Percentiles rank a stretch among this genome's conserved stretches.
Conservation (phyloP, 148 eudicot genomes). For the Rhododendron molle region DNA sequence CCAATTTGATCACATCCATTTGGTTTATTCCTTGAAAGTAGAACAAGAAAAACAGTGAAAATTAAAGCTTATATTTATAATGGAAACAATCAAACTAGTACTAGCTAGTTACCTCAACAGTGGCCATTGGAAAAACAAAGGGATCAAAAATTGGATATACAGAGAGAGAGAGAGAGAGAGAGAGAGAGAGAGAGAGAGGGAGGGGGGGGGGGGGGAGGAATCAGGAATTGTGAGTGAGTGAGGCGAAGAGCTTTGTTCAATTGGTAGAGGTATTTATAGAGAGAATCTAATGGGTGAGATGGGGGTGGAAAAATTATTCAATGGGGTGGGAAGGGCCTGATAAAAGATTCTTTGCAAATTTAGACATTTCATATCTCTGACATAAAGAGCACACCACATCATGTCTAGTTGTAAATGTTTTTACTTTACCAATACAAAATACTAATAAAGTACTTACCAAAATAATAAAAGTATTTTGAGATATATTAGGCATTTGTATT, state of each 20-base stretch:
- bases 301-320: background rate
- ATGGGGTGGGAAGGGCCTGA: background rate
- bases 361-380: conserved; percentile 33
- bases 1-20: background rate
- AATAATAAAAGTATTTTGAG: background rate
- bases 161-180: background rate
- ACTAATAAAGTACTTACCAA: background rate
- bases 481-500: too few relatives aligned
- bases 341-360: conserved; percentile 25
- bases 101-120: conserved; percentile 20
- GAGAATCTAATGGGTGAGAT: conserved; percentile 11
- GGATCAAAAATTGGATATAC: background rate
- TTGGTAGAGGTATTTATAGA: conserved; percentile 32
- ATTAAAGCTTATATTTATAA: too few relatives aligned
- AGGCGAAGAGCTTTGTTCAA: conserved; percentile 17
- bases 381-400: conserved; percentile 6
- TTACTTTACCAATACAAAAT: background rate
- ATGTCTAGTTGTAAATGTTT: too few relatives aligned
- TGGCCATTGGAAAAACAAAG: conserved; percentile 31
- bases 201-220: too few relatives aligned
- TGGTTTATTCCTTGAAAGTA: background rate
- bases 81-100: background rate
- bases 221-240: too few relatives aligned
- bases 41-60: background rate
- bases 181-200: too few relatives aligned